Evolutionary conservation across 2,329 filamentous ascomycete species (phyloP), one percentile per base, ranked within the genome.

Genomic region (Coniochaeta prunicola): DNA sequence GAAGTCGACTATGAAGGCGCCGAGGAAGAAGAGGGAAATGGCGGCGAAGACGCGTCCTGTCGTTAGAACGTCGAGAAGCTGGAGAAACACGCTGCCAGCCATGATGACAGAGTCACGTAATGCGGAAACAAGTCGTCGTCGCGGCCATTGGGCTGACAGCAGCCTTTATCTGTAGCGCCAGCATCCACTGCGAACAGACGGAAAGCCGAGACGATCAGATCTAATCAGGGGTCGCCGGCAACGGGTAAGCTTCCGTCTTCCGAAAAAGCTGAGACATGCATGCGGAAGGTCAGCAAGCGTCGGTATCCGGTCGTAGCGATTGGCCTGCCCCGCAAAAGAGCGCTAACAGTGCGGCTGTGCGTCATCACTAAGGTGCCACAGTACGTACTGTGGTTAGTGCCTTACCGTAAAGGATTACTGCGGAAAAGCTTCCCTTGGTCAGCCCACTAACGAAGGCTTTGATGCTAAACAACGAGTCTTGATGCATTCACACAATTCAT

Each of bases 1-100:
- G 57, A 74, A 70, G 61, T 79, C 76, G 65, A 73, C 61, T 26
- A 76, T 60, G 50, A 77, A 77, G 1, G 72, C 72, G 13, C 65
- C 60, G 26, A 74, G n/a, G 8, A 76, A 63, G 58, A 78, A 70
- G 38, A 73, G 56, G 19, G 66, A 17, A 17, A 68, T 54, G 9
- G 64, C 67, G n/a, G 62, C 59, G 8, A 68, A 57, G 53, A 73
- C 59, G 7, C 71, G 71, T 5, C 62, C 63, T 6, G 65, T 61
- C 13, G 73, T 74, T 50, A 74, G 54, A 31, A 65, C 63, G 31
- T 71, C 68, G 55, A 70, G 38, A 19, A 70, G 57, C 56, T 66
- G 64, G 36, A 59, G 64, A 59, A 64, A 66, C 31, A 71, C 21
- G 42, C 61, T 64, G 5, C 48, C 56, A 9, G 57, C 57, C 62